Conservation (phyloP, 2,329 filamentous ascomycete species). For the Stachybotrys chartarum region DNA sequence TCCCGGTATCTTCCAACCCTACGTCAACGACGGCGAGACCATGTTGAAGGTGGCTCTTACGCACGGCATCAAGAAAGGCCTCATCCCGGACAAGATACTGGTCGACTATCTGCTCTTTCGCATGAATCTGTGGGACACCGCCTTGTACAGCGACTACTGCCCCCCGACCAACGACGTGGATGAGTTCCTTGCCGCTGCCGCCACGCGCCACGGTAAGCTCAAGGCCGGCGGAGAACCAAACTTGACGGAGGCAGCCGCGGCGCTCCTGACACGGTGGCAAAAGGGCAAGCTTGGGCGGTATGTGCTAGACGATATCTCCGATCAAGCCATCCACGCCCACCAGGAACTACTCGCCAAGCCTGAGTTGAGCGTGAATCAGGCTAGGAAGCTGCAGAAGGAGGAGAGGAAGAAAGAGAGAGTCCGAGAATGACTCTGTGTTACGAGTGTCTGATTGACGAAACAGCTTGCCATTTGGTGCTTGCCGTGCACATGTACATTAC, state of each 20-base stretch:
- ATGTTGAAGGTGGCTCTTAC: conserved; percentile 96
- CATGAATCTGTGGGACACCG: conserved; percentile 62
- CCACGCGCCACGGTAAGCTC: conserved; percentile 67
- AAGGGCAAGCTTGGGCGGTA: conserved; percentile 69
- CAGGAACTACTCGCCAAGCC: conserved; percentile 39
- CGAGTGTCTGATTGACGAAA: too few species aligned
- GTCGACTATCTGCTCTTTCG: conserved; percentile 87
- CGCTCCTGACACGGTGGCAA: conserved; percentile 78
- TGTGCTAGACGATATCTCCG: conserved; percentile 68
- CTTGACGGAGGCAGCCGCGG: conserved; percentile 65
- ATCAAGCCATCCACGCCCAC: conserved; percentile 46
- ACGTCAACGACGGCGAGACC: conserved; percentile 72
- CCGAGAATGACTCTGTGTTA: conserved; percentile 8
- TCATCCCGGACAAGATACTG: conserved; percentile 70
- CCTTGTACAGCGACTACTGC: conserved; percentile 54
- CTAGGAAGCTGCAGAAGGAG: conserved; percentile 59
- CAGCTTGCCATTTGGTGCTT: too few species aligned
- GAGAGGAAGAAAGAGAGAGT: conserved; percentile 38
- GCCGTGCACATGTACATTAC: too few species aligned
- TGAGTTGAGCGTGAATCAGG: conserved; percentile 58
- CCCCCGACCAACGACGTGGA: conserved; percentile 79
- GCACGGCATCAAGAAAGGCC: conserved; percentile 82
- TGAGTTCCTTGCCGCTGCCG: conserved; percentile 63
- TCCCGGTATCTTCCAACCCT: conserved; percentile 91
- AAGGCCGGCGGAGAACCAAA: conserved; percentile 65